These are phyloP conservation scores for Phytophthora fragariaefolia DNA, from an alignment of 352 stramenopile genomes.

Conservation along the genomic window DNA sequence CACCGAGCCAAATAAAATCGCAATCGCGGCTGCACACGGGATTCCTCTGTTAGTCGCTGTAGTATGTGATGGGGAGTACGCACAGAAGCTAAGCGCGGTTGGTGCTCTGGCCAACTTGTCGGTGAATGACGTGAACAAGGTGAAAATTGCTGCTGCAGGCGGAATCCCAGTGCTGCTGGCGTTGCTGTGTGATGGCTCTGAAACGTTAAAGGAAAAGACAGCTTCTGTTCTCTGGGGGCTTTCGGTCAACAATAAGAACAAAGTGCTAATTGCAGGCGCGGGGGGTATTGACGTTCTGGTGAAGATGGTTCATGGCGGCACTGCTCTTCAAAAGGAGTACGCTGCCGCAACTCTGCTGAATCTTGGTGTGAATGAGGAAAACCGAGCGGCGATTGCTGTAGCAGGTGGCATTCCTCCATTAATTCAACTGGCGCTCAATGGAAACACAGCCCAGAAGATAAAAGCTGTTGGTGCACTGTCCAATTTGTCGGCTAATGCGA, in stretches of 20 bases:
- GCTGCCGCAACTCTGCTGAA: slow-evolving; percentile 6
- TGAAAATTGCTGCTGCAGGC: neutral
- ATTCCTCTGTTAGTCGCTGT: slow-evolving; percentile 2
- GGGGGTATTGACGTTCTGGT: neutral
- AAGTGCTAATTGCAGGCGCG: neutral
- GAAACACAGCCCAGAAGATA: neutral
- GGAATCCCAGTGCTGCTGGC: slow-evolving; percentile 9
- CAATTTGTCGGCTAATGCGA: neutral
- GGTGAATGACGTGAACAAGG: neutral
- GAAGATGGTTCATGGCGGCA: neutral
- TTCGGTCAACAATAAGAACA: slow-evolving; percentile 2
- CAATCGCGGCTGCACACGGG: neutral
- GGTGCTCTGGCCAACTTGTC: slow-evolving; percentile 2
- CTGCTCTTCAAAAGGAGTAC: neutral
- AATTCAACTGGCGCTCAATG: neutral
- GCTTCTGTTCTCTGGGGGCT: slow-evolving; percentile 1
- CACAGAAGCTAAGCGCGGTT: neutral
- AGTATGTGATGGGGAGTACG: neutral
- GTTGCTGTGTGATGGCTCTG: neutral
- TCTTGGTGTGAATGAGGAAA: slow-evolving; percentile 2
- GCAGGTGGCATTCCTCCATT: slow-evolving; percentile 1
- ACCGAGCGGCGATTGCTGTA: slow-evolving; percentile 1
- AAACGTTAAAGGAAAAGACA: slow-evolving; percentile 7
- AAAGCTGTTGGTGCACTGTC: neutral
- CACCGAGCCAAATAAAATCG: neutral